These are phyloP conservation scores for Globisporangium ultimum DNA, from an alignment of 352 stramenopile genomes.

Conservation along the genomic window DNA sequence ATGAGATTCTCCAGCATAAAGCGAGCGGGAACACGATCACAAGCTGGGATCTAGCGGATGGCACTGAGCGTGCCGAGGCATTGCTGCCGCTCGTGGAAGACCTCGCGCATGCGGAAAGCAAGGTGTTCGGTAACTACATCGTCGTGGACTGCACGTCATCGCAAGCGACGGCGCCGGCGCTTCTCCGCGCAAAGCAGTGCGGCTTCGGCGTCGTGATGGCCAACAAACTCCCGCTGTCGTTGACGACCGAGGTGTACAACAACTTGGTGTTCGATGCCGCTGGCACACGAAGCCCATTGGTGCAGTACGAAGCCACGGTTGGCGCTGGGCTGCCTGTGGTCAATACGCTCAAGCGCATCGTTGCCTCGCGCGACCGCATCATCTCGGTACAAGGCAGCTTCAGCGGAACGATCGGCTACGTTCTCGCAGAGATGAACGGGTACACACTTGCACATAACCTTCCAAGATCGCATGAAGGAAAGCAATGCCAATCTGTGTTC, in stretches of 20 bases:
- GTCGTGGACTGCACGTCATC: slow-evolving; percentile 32
- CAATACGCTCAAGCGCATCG: slow-evolving; percentile 39
- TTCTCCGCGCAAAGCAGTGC: slow-evolving; percentile 17
- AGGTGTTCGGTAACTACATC: slow-evolving; percentile 13
- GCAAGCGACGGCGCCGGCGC: slow-evolving; percentile 10
- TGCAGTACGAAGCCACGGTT: slow-evolving; percentile 58
- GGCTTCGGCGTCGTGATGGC: slow-evolving; percentile 35
- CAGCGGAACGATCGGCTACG: slow-evolving; percentile 63
- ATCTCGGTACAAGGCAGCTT: slow-evolving; percentile 47
- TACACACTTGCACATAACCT: background rate
- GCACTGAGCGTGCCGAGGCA: background rate
- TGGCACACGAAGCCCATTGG: slow-evolving; percentile 11
- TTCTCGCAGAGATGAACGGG: slow-evolving; percentile 35
- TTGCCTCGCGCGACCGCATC: slow-evolving; percentile 46
- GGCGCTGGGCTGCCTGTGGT: slow-evolving; percentile 64
- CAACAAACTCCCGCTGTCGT: slow-evolving; percentile 53
- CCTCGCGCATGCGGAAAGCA: slow-evolving; percentile 2
- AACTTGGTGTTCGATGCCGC: slow-evolving; percentile 19
- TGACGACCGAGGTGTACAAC: slow-evolving; percentile 28
- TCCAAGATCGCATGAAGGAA: no score
- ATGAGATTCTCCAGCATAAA: slow-evolving; percentile 4
- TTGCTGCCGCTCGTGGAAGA: slow-evolving; percentile 10
- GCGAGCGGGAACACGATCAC: background rate
- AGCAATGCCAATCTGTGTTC: no score
- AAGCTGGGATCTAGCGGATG: background rate